phyloP scores from a whole-genome alignment of 805 yeast species.

The Saccharomycopsis vini region DNA sequence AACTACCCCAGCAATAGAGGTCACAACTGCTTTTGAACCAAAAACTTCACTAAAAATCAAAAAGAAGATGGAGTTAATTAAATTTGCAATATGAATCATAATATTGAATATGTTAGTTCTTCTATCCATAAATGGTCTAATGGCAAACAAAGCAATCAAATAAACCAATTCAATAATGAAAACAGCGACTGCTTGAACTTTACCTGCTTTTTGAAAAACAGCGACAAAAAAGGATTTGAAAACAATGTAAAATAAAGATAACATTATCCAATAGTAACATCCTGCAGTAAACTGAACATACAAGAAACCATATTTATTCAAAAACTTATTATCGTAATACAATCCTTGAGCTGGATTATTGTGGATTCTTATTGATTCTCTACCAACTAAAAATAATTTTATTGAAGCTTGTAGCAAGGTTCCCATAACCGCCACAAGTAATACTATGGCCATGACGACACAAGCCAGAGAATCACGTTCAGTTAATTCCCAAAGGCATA shows the following conservation, averaged over 20 bases:
- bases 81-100: slow-evolving; percentile 67
- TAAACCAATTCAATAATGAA: slow-evolving; percentile 69
- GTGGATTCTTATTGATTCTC: slow-evolving; percentile 59
- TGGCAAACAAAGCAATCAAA: slow-evolving; percentile 54
- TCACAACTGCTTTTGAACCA: slow-evolving; percentile 77
- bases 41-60: slow-evolving; percentile 81
- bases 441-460: slow-evolving; percentile 67
- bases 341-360: slow-evolving; percentile 88
- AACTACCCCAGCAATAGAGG: slow-evolving; percentile 85
- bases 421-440: slow-evolving; percentile 48
- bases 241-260: slow-evolving; percentile 56
- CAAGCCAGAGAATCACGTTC: slow-evolving; percentile 77
- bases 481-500: slow-evolving; percentile 86
- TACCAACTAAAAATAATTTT: slow-evolving; percentile 68
- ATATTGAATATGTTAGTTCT: slow-evolving; percentile 92
- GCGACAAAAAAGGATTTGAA: slow-evolving; percentile 79
- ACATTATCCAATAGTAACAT: slow-evolving; percentile 71
- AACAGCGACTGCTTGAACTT: slow-evolving; percentile 68
- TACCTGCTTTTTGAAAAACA: slow-evolving; percentile 72
- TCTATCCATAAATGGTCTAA: slow-evolving; percentile 89
- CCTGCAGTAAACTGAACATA: slow-evolving; percentile 89
- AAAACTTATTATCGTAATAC: slow-evolving; percentile 71
- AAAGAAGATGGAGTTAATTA: slow-evolving; percentile 78
- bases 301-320: slow-evolving; percentile 85
- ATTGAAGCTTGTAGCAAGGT: slow-evolving; percentile 64